These are phyloP conservation scores for Botrytis tulipae DNA, from an alignment of 2,329 filamentous ascomycete genomes.

Conservation along the genomic window DNA sequence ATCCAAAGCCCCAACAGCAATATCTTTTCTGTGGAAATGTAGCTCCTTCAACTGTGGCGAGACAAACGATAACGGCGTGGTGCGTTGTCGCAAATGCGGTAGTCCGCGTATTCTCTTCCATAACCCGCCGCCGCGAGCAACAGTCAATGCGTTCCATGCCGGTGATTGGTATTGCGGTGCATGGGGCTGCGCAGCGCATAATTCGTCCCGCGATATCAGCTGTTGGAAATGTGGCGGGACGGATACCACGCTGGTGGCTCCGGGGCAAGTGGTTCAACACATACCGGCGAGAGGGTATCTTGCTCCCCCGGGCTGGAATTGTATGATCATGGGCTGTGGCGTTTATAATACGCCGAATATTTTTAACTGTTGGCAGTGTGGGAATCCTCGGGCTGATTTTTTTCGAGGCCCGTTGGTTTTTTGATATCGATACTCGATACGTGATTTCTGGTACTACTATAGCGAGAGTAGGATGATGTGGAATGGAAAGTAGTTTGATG, in stretches of 20 bases:
- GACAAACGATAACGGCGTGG: background rate
- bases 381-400: background rate
- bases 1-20: background rate
- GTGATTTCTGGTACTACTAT: no score
- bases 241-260: background rate
- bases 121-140: background rate
- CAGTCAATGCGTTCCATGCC: background rate
- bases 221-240: background rate
- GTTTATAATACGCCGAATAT: background rate
- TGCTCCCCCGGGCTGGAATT: background rate
- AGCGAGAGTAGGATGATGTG: no score
- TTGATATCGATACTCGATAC: background rate
- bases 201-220: background rate
- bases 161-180: background rate
- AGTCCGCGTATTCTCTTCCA: background rate
- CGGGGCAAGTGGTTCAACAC: background rate
- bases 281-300: no score
- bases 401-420: background rate
- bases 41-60: background rate
- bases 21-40: background rate
- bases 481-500: no score
- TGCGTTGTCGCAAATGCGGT: background rate
- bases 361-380: background rate
- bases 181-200: background rate
- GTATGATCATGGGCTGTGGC: background rate